phyloP scores from a whole-genome alignment of 2,329 filamentous ascomycete species.

The Fusarium staphyleae region DNA sequence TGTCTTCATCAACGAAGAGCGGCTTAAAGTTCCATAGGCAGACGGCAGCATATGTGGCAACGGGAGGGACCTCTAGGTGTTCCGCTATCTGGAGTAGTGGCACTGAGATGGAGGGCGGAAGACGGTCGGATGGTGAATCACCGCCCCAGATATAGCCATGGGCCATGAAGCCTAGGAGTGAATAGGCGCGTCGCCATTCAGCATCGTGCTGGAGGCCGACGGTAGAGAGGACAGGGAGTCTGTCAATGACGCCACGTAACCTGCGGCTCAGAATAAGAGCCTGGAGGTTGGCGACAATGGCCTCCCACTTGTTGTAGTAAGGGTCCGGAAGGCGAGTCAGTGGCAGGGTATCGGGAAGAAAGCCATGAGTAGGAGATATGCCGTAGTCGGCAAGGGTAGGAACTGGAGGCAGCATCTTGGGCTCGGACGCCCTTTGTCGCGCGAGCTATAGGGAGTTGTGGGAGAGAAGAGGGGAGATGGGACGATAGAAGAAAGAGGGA shows the following conservation, averaged over 20 bases:
- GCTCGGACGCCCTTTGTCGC: not conserved
- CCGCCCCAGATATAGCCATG: slow-evolving; percentile 98
- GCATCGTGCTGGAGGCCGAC: slow-evolving; percentile 80
- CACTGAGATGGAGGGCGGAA: slow-evolving; percentile 83
- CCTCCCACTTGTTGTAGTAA: slow-evolving; percentile 97
- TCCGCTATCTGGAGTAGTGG: slow-evolving; percentile 80
- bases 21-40: slow-evolving; percentile 98
- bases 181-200: slow-evolving; percentile 95
- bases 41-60: slow-evolving; percentile 91
- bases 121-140: slow-evolving; percentile 76
- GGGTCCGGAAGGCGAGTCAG: slow-evolving; percentile 82
- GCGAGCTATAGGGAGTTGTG: not conserved
- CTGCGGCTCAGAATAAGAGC: slow-evolving; percentile 84
- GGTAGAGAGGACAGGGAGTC: slow-evolving; percentile 83
- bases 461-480: slow-evolving; percentile 5
- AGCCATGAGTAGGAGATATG: slow-evolving; percentile 80
- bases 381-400: slow-evolving; percentile 78
- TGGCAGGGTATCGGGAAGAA: slow-evolving; percentile 83
- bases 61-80: slow-evolving; percentile 84
- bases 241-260: slow-evolving; percentile 79
- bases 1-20: slow-evolving; percentile 80
- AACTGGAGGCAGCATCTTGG: slow-evolving; percentile 62
- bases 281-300: slow-evolving; percentile 84
- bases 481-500: slow-evolving; percentile 7
- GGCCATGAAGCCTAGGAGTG: slow-evolving; percentile 86